Evolutionary conservation across 306 rosid species (phyloP).

Genomic region (Quercus alba): DNA sequence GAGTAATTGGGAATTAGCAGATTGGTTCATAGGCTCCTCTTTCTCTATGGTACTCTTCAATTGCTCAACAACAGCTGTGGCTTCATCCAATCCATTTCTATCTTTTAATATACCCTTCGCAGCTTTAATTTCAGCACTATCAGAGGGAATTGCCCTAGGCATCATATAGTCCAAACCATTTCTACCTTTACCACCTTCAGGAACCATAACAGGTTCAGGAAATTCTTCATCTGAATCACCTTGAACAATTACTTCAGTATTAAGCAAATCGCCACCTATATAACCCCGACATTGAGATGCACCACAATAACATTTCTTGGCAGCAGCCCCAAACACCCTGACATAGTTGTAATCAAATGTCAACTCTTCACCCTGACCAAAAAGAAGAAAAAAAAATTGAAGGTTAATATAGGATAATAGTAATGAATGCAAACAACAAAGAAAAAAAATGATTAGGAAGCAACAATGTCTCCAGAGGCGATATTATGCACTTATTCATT

Average conservation of each 20-base stretch:
- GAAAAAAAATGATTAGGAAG: conserved; percentile 5
- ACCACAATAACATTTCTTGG: conserved; percentile 91
- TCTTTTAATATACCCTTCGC: conserved; percentile 27
- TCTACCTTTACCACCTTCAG: conserved; percentile 40
- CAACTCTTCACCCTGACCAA: conserved; percentile 93
- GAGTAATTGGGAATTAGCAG: conserved; percentile 40
- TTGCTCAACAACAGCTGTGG: conserved; percentile 26
- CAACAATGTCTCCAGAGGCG: conserved; percentile 9
- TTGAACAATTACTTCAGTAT: conserved; percentile 62
- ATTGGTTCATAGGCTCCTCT: conserved; percentile 45
- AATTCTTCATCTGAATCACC: conserved; percentile 97
- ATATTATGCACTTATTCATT: neutral
- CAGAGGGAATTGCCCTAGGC: conserved; percentile 25
- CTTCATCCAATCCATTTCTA: conserved; percentile 35
- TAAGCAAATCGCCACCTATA: conserved; percentile 87
- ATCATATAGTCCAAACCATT: conserved; percentile 9
- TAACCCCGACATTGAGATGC: conserved; percentile 82
- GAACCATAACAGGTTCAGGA: conserved; percentile 77
- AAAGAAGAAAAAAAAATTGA: conserved; percentile 12
- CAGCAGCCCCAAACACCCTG: conserved; percentile 99
- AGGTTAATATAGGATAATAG: conserved; percentile 14
- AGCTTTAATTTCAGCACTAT: conserved; percentile 28
- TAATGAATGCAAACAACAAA: conserved; percentile 9
- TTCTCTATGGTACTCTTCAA: conserved; percentile 29
- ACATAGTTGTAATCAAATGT: conserved; percentile 99